Conservation (phyloP, 2,329 filamentous ascomycete species). For the Nemania sp. region DNA sequence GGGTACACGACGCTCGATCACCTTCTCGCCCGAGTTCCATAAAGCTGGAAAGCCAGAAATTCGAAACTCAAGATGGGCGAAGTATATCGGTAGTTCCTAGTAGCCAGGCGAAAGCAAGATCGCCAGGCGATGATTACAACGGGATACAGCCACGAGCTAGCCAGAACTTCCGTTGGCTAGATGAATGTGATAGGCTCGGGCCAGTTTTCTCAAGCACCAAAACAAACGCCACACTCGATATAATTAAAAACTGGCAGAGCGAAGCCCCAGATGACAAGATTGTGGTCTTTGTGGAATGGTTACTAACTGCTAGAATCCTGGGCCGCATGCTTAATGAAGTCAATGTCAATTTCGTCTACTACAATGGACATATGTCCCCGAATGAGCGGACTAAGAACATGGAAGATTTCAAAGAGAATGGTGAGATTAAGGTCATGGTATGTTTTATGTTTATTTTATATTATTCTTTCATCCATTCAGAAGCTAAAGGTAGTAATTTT, state of each 20-base stretch:
- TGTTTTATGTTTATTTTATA: conserved; percentile 19
- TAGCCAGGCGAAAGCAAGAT: background rate
- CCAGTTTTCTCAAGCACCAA: conserved; percentile 11
- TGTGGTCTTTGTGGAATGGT: conserved; percentile 27
- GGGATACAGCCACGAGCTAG: conserved; percentile 5
- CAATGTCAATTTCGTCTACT: conserved; percentile 44
- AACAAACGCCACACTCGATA: background rate
- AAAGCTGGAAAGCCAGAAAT: background rate
- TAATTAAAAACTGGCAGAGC: conserved; percentile 1
- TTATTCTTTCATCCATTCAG: too few relatives aligned
- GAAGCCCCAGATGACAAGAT: conserved; percentile 19
- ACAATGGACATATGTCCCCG: conserved; percentile 33
- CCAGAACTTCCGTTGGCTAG: conserved; percentile 2
- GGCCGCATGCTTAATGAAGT: conserved; percentile 42
- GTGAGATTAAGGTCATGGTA: conserved; percentile 41
- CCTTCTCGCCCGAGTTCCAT: too few relatives aligned
- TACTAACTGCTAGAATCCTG: conserved; percentile 38
- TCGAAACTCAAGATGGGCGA: background rate
- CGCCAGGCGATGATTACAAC: conserved; percentile 17
- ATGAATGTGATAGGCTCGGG: background rate
- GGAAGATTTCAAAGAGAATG: conserved; percentile 25
- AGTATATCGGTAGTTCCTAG: background rate
- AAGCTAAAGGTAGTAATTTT: too few relatives aligned
- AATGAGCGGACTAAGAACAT: conserved; percentile 30
- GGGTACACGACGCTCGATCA: too few relatives aligned